Base-by-base conservation (phyloP, 345 rosid species). In the Salix purpurea region DNA sequence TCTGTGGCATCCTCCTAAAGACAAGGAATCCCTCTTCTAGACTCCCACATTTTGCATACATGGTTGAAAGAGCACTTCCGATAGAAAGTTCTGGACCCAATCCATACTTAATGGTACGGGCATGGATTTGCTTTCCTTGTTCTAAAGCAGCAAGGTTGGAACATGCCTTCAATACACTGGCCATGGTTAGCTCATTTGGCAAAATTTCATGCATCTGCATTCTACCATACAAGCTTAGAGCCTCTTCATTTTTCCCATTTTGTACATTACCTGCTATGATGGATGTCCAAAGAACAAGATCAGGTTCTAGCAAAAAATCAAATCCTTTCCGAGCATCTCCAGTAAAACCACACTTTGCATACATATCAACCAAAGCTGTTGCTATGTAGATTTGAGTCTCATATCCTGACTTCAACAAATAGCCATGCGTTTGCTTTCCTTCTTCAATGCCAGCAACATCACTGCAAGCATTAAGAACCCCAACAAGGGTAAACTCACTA, bases 391-490 rank as follows among this genome's bases (percentile, higher is more conserved):
- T 76, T 74, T 91, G 97, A 40, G 80, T 83, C 70, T 84, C 96
- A 18, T 79, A 91, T 73, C 93, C 97, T 82, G 89, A 77, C 79
- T 91, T 92, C 62, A 92, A 72, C 69, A 87, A 78, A 78, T 83
- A 89, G 56, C 77, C 81, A 78, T 94, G 97, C 67, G 85, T 81
- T 82, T 92, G 98, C 79, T 84, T 88, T 74, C 97, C 97, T 86
- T 84, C 91, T 69, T 74, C 85, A n/a, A 84, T 42, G 69, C 88
- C 89, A 80, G 81, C 85, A 52, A 83, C 36, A 73, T 88, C 94
- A 80, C 94, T 88, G 71, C 97, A 92, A 66, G 97, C 93, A 77
- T 89, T 94, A 71, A 94, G 89, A 82, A 89, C 91, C 64, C 96
- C 93, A 46, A 91, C 92, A 72, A 92, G 81, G 2, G 97, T 90